A percentile compares a stretch with the other conserved stretches of the same genome.
phyloP scores from a whole-genome alignment of 208 protist genomes.

The Wallacemonas collosoma region DNA sequence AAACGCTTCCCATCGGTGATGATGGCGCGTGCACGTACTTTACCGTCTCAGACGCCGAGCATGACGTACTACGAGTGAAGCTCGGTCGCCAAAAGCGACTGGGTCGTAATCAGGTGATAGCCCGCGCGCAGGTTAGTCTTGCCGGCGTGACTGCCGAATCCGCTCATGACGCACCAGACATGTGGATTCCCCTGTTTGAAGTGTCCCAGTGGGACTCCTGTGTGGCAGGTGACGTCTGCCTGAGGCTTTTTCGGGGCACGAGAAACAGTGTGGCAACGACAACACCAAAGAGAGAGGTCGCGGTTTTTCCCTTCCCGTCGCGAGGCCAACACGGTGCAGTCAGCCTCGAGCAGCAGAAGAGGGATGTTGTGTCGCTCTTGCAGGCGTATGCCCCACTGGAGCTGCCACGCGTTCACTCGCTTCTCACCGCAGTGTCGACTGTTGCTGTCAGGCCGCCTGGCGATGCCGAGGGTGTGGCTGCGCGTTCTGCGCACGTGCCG shows the following conservation, averaged over 20 bases:
- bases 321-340: not conserved
- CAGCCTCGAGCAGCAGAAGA: not conserved
- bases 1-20: constrained; percentile 16
- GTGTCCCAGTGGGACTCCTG: not conserved
- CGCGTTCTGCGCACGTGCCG: constrained; percentile 15
- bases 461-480: not conserved
- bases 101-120: constrained; percentile 23
- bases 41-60: constrained; percentile 5
- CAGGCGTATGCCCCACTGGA: constrained; percentile 12
- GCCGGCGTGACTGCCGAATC: constrained; percentile 14
- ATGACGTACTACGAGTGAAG: constrained; percentile 12
- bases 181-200: constrained; percentile 21
- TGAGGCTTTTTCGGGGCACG: not conserved
- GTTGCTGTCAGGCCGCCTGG: too few relatives aligned
- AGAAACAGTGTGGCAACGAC: too few relatives aligned
- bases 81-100: constrained; percentile 20
- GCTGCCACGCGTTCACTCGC: constrained; percentile 7
- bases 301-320: too few relatives aligned
- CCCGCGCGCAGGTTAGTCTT: constrained; percentile 19
- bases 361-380: constrained; percentile 26
- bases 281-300: too few relatives aligned
- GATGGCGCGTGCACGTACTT: constrained; percentile 15
- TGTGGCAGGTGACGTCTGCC: constrained; percentile 2
- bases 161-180: not conserved
- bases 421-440: not conserved